Evolutionary conservation across 1,284 basidiomycete species (phyloP).

Genomic region (Austroboletus novae-zelandiae): DNA sequence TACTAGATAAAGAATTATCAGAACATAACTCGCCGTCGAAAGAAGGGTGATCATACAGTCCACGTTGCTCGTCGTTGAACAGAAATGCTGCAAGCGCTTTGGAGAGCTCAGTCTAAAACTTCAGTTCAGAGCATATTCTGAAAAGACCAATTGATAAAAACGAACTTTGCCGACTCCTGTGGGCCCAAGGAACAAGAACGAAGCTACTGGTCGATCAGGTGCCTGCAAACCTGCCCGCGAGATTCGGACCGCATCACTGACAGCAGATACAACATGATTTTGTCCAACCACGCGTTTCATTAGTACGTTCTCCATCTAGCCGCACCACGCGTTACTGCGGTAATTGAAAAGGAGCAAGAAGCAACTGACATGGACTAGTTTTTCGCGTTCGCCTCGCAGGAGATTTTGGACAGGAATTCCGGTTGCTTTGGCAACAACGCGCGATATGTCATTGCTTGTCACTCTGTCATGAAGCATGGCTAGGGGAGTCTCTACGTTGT

Average conservation of each 20-base stretch:
- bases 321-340: conserved; percentile 2
- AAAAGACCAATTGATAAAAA: background rate
- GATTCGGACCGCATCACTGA: conserved; percentile 87
- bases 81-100: conserved; percentile 86
- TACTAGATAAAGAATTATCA: conserved; percentile 40
- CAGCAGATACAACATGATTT: conserved; percentile 76
- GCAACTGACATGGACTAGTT: conserved; percentile 75
- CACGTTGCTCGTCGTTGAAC: conserved; percentile 84
- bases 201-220: conserved; percentile 84
- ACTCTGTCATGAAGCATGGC: conserved; percentile 84
- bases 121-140: conserved; percentile 3
- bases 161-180: conserved; percentile 81
- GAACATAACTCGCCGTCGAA: background rate
- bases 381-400: conserved; percentile 87
- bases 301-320: conserved; percentile 83
- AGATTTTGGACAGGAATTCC: conserved; percentile 91
- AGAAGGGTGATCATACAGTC: conserved; percentile 55
- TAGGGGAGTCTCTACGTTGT: conserved; percentile 45
- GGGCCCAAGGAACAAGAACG: conserved; percentile 88
- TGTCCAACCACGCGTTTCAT: conserved; percentile 83
- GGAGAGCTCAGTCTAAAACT: conserved; percentile 74
- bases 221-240: conserved; percentile 88
- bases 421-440: conserved; percentile 86
- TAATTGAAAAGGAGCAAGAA: conserved; percentile 7
- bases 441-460: conserved; percentile 84